These are phyloP conservation scores for Monosporascus sp. DNA, from an alignment of 2,329 filamentous ascomycete genomes.

Conservation along the genomic window DNA sequence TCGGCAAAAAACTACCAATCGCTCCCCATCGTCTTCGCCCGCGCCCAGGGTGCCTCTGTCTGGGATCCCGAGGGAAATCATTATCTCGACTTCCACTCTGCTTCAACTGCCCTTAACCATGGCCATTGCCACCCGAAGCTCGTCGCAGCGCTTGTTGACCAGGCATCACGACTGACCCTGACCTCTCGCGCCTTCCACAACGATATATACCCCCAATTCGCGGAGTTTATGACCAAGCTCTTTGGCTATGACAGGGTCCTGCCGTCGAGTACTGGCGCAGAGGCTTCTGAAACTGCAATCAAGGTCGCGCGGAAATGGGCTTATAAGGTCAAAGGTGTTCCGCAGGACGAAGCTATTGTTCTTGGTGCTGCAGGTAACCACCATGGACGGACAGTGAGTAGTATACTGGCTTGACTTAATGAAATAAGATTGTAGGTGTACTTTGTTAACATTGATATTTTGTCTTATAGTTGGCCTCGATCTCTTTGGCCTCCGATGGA, in stretches of 20 bases:
- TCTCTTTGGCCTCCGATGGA: slow-evolving; percentile 90
- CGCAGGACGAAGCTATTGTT: slow-evolving; percentile 75
- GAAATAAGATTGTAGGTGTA: no score
- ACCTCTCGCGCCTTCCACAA: slow-evolving; percentile 97
- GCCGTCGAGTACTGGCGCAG: slow-evolving; percentile 96
- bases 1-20: slow-evolving; percentile 99
- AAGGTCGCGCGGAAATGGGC: slow-evolving; percentile 98
- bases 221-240: slow-evolving; percentile 80
- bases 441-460: background rate
- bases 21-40: slow-evolving; percentile 89
- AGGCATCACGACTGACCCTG: slow-evolving; percentile 83
- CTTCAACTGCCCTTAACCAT: slow-evolving; percentile 97
- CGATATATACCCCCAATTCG: slow-evolving; percentile 94
- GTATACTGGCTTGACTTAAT: background rate
- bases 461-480: slow-evolving; percentile 72
- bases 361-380: slow-evolving; percentile 89
- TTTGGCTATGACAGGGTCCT: slow-evolving; percentile 98
- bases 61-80: slow-evolving; percentile 96
- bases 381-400: slow-evolving; percentile 82
- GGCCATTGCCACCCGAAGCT: slow-evolving; percentile 97
- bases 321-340: slow-evolving; percentile 91
- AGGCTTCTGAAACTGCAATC: slow-evolving; percentile 92
- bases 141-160: slow-evolving; percentile 81
- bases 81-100: slow-evolving; percentile 96
- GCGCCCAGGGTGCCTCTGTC: slow-evolving; percentile 78